A percentile compares a stretch with the other conserved stretches of the same genome.
These are phyloP conservation scores for Penicillium sp. DNA, from an alignment of 2,329 filamentous ascomycete species.

Conservation along the genomic window DNA sequence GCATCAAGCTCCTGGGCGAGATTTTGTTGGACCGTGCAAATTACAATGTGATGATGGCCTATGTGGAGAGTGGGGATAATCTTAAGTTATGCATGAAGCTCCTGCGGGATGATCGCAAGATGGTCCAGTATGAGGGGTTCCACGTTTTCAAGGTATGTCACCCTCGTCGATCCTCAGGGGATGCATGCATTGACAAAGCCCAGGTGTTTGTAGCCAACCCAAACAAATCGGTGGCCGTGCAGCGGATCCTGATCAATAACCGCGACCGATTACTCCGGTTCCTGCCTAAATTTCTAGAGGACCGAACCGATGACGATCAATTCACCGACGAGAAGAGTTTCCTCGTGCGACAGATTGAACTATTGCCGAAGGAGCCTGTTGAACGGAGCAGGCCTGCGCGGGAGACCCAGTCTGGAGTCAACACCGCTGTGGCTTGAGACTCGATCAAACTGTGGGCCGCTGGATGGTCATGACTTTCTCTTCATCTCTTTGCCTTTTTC, in stretches of 20 bases:
- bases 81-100: slow-evolving; percentile 99
- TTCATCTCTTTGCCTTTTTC: neutral
- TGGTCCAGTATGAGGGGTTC: slow-evolving; percentile 99
- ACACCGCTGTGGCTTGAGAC: slow-evolving; percentile 29
- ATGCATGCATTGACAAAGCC: slow-evolving; percentile 19
- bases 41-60: slow-evolving; percentile 97
- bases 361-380: slow-evolving; percentile 44
- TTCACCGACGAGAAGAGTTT: slow-evolving; percentile 98
- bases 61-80: slow-evolving; percentile 92
- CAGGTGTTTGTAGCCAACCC: slow-evolving; percentile 96
- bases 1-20: slow-evolving; percentile 94
- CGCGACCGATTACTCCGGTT: slow-evolving; percentile 87
- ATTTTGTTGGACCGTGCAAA: slow-evolving; percentile 92
- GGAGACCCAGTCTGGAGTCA: slow-evolving; percentile 28
- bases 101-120: slow-evolving; percentile 89
- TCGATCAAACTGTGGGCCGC: slow-evolving; percentile 11
- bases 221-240: slow-evolving; percentile 94
- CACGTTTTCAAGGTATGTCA: slow-evolving; percentile 84
- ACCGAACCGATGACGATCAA: slow-evolving; percentile 94
- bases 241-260: slow-evolving; percentile 95
- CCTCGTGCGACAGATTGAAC: slow-evolving; percentile 85
- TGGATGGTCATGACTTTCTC: slow-evolving; percentile 7
- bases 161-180: neutral
- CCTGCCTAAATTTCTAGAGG: slow-evolving; percentile 86
- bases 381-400: slow-evolving; percentile 33